Conservation (phyloP, 1,284 basidiomycete species). For the Puccinia sorghi region DNA sequence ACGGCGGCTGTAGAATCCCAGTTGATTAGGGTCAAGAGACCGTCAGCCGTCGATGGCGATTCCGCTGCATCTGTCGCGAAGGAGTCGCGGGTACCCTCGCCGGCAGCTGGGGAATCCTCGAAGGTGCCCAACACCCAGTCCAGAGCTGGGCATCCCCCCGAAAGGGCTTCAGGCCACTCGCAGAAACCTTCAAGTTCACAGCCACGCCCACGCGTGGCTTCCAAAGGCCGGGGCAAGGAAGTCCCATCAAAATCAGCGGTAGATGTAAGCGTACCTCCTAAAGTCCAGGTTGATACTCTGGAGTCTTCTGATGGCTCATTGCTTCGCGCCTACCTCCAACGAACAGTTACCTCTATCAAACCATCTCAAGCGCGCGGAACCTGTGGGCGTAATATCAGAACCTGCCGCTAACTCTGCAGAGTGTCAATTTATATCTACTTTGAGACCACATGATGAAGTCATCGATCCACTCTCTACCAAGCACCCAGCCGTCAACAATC, state of each 20-base stretch:
- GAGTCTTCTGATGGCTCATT: background rate
- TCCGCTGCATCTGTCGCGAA: background rate
- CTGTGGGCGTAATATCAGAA: background rate
- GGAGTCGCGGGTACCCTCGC: background rate
- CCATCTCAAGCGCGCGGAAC: background rate
- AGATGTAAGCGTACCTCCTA: background rate
- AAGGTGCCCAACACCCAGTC: background rate
- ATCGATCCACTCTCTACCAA: background rate
- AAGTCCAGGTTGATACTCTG: background rate
- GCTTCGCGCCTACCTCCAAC: background rate
- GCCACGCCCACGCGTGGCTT: background rate
- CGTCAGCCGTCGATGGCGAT: background rate
- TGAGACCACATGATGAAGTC: background rate
- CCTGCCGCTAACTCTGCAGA: background rate
- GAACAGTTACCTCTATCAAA: background rate
- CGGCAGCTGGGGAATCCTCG: background rate
- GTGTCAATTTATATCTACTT: background rate
- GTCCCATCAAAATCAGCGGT: background rate
- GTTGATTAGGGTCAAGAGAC: background rate
- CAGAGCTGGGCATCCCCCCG: background rate
- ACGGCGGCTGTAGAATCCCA: background rate
- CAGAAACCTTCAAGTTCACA: conserved; percentile 13
- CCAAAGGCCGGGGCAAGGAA: background rate
- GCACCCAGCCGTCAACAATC: background rate
- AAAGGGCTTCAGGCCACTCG: background rate